Evolutionary conservation across 1,284 basidiomycete genomes (phyloP).

Genomic region (Phellinidium pouzarii): DNA sequence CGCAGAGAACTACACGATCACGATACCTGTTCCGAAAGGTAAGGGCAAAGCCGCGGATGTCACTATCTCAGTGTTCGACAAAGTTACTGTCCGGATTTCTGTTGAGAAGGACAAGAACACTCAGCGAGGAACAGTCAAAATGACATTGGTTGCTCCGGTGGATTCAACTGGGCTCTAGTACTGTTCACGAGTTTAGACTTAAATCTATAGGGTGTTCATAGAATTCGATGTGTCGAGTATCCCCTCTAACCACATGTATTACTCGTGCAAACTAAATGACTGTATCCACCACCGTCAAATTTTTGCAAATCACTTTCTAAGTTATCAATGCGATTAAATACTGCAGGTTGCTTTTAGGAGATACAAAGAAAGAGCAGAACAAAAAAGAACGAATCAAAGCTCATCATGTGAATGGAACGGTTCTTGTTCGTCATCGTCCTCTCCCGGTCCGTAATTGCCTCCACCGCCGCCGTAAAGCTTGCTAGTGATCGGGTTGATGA

Average conservation of each 20-base stretch:
- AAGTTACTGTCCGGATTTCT: constrained; percentile 82
- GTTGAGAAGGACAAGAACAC: constrained; percentile 96
- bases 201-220: no score
- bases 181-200: no score
- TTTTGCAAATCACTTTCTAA: neutral
- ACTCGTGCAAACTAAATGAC: no score
- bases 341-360: neutral
- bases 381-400: constrained; percentile 33
- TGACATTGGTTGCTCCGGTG: constrained; percentile 73
- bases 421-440: constrained; percentile 50
- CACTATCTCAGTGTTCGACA: constrained; percentile 85
- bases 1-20: constrained; percentile 84
- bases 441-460: constrained; percentile 25
- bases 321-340: constrained; percentile 5
- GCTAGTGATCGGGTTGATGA: constrained; percentile 70
- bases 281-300: neutral
- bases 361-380: neutral
- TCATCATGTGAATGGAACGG: constrained; percentile 60
- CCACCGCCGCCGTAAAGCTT: constrained; percentile 63
- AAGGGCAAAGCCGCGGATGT: constrained; percentile 42
- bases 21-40: constrained; percentile 40
- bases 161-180: constrained; percentile 35
- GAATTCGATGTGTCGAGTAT: no score
- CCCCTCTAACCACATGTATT: no score
- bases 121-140: constrained; percentile 87